Conservation (phyloP, 805 yeast genomes). For the Yamadazyma paraphyllophila region DNA sequence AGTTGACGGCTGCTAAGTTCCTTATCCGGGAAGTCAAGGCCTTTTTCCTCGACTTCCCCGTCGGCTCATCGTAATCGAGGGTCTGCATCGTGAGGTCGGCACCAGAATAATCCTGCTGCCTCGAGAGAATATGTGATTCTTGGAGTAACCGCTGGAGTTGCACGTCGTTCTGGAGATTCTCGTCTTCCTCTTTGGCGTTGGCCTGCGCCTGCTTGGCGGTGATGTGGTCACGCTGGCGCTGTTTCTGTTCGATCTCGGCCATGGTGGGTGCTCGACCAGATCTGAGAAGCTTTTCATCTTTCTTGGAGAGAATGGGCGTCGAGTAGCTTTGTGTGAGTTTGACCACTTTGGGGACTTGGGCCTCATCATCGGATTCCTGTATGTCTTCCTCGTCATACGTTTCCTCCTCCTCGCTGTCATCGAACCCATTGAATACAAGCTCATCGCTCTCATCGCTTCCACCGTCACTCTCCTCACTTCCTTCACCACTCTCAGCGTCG, state of each 20-base stretch:
- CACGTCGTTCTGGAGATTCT: constrained; percentile 66
- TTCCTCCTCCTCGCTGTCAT: constrained; percentile 3
- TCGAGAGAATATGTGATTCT: constrained; percentile 67
- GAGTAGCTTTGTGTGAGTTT: constrained; percentile 40
- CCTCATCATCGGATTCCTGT: constrained; percentile 17
- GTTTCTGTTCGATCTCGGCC: constrained; percentile 25
- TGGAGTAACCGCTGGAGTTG: constrained; percentile 65
- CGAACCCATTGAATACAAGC: constrained; percentile 14
- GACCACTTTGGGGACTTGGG: constrained; percentile 44
- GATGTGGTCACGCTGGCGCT: constrained; percentile 21
- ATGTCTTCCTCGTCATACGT: constrained; percentile 7
- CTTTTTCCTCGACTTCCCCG: constrained; percentile 68
- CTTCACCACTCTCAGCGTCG: constrained; percentile 21
- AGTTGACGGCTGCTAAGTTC: constrained; percentile 37
- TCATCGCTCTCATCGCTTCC: constrained; percentile 15
- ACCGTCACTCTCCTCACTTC: constrained; percentile 22
- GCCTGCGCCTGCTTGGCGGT: constrained; percentile 35
- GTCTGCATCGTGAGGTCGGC: constrained; percentile 67
- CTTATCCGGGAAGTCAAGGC: constrained; percentile 60
- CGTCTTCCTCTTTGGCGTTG: constrained; percentile 39
- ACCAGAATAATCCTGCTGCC: constrained; percentile 50
- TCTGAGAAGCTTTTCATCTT: constrained; percentile 51
- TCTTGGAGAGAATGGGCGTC: constrained; percentile 35
- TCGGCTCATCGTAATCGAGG: constrained; percentile 56
- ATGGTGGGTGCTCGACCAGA: constrained; percentile 62